Evolutionary conservation across 2,329 filamentous ascomycete genomes (phyloP).

Genomic region (Curvularia spicifera): DNA sequence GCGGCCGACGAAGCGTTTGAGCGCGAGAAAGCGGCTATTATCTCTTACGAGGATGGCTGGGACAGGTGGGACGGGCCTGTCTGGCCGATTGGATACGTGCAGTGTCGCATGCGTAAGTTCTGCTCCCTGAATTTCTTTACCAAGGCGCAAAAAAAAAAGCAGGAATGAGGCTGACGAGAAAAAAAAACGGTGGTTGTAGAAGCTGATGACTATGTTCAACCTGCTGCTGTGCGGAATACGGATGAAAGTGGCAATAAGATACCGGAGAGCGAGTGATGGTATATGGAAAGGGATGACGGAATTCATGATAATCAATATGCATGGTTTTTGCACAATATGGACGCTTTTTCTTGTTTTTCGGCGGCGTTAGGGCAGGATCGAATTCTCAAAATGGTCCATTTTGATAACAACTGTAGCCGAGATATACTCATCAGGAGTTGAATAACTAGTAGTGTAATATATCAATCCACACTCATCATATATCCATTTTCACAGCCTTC

Average conservation of each 20-base stretch:
- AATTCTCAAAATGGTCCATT: not conserved
- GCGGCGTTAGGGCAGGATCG: not conserved
- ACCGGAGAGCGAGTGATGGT: not conserved
- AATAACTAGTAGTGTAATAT: not conserved
- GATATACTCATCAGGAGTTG: not conserved
- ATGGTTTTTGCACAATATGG: not conserved
- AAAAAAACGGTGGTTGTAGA: not conserved
- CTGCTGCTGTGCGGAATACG: not conserved
- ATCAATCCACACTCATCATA: not conserved
- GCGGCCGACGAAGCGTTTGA: conserved; percentile 30
- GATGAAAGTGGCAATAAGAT: not conserved
- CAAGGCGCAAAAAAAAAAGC: too few relatives aligned
- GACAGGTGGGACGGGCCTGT: conserved; percentile 37
- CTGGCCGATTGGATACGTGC: conserved; percentile 32
- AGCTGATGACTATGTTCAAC: conserved; percentile 5
- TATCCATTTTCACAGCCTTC: not conserved
- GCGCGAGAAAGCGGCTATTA: conserved; percentile 31
- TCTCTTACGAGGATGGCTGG: conserved; percentile 37
- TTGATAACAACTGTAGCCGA: not conserved
- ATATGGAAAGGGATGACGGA: not conserved
- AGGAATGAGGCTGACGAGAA: not conserved
- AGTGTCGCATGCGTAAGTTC: conserved; percentile 31
- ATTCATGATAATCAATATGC: not conserved
- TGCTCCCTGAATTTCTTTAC: not conserved
- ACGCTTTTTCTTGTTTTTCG: not conserved